These are phyloP conservation scores for Septoria petroselini DNA, from an alignment of 2,329 filamentous ascomycete genomes.

Conservation along the genomic window DNA sequence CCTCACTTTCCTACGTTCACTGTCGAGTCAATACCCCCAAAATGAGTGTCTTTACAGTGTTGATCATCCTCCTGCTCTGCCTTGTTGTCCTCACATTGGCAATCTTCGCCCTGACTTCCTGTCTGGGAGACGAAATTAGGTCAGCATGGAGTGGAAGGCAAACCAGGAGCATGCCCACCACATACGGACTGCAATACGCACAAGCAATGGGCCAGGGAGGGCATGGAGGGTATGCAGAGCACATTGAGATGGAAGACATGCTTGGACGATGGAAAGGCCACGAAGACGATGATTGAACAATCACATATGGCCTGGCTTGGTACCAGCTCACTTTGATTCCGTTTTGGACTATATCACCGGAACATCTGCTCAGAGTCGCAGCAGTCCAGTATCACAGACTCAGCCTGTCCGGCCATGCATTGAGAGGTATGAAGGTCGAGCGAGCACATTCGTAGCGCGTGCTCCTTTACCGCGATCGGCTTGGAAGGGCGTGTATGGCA, in stretches of 20 bases:
- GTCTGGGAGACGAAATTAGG: slow-evolving; percentile 53
- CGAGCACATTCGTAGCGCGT: too few species aligned
- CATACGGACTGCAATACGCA: slow-evolving; percentile 56
- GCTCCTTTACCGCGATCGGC: too few species aligned
- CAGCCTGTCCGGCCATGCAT: too few species aligned
- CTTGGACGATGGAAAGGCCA: slow-evolving; percentile 38
- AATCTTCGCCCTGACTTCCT: slow-evolving; percentile 55
- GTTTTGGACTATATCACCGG: too few species aligned
- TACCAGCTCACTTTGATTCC: too few species aligned
- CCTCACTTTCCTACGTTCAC: slow-evolving; percentile 3
- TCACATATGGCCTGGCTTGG: neutral
- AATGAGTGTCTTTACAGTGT: slow-evolving; percentile 26
- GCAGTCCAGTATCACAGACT: too few species aligned
- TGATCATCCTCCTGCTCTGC: slow-evolving; percentile 26
- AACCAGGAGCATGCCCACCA: slow-evolving; percentile 42
- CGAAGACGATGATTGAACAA: slow-evolving; percentile 10
- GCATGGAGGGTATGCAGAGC: slow-evolving; percentile 56
- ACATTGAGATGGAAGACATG: slow-evolving; percentile 63
- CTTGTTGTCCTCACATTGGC: slow-evolving; percentile 36
- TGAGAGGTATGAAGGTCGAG: too few species aligned
- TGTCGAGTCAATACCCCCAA: neutral
- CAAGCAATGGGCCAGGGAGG: slow-evolving; percentile 54
- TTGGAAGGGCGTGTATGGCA: too few species aligned
- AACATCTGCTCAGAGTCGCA: too few species aligned
- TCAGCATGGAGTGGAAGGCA: slow-evolving; percentile 44